Evolutionary conservation across 371 early-diverging fungal genomes (phyloP).

Genomic region (Circinella umbellata): DNA sequence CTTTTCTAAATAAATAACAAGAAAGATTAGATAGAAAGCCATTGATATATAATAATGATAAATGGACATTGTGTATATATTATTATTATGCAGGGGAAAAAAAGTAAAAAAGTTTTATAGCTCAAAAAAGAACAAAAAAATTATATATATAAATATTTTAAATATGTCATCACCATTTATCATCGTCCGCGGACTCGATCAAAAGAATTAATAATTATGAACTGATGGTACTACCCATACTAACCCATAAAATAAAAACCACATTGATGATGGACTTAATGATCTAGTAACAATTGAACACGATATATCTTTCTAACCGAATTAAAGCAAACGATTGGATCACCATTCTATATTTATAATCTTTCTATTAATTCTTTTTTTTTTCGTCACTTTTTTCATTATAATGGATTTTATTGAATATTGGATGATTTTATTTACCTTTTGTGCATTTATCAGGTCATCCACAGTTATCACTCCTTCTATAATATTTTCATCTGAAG

Average conservation of each 20-base stretch:
- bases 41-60: too few relatives aligned
- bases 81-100: too few relatives aligned
- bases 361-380: background rate
- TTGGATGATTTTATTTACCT: slow-evolving; percentile 25
- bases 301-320: slow-evolving; percentile 12
- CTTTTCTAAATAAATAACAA: too few relatives aligned
- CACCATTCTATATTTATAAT: background rate
- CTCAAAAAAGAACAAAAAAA: too few relatives aligned
- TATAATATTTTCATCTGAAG: slow-evolving; percentile 22
- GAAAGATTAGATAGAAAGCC: too few relatives aligned
- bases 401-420: background rate
- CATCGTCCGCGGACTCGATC: too few relatives aligned
- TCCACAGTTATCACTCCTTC: slow-evolving; percentile 50
- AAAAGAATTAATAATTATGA: background rate
- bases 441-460: slow-evolving; percentile 47
- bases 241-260: background rate
- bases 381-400: too few relatives aligned
- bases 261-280: too few relatives aligned
- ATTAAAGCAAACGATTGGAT: slow-evolving; percentile 14
- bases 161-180: too few relatives aligned
- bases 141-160: too few relatives aligned
- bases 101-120: too few relatives aligned
- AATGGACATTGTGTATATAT: too few relatives aligned
- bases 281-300: background rate
- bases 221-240: slow-evolving; percentile 1